A percentile compares a stretch with the other conserved stretches of the same genome.
These are phyloP conservation scores for Tylopilus vinaceipallidus DNA, from an alignment of 768 basidiomycete species.

Conservation along the genomic window DNA sequence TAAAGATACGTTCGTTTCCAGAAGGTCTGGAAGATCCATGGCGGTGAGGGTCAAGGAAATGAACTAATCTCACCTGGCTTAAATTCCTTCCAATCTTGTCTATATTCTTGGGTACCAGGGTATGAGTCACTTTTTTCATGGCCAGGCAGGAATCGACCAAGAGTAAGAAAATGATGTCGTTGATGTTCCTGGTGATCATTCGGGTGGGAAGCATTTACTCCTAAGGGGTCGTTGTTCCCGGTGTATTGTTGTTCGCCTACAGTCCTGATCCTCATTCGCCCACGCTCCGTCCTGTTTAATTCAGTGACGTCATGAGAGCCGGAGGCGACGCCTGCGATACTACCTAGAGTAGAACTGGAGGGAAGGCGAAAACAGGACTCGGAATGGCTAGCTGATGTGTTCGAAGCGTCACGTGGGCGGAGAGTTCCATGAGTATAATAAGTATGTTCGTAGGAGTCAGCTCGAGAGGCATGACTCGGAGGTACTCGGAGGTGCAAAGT, in stretches of 20 bases:
- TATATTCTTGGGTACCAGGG: constrained; percentile 40
- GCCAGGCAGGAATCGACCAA: constrained; percentile 35
- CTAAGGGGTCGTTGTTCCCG: not conserved
- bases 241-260: not conserved
- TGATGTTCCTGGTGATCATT: constrained; percentile 5
- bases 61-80: constrained; percentile 80
- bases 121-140: constrained; percentile 14
- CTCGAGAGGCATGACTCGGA: not conserved
- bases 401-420: not conserved
- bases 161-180: constrained; percentile 22
- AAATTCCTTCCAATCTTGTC: constrained; percentile 83
- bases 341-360: constrained; percentile 15
- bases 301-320: constrained; percentile 29
- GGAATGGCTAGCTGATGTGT: constrained; percentile 5
- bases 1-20: constrained; percentile 1
- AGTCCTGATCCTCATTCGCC: constrained; percentile 19
- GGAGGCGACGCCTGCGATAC: constrained; percentile 19
- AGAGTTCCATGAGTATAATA: not conserved
- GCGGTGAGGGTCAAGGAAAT: constrained; percentile 3
- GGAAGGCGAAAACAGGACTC: constrained; percentile 21
- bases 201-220: not conserved
- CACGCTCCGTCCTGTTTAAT: constrained; percentile 34
- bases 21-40: not conserved
- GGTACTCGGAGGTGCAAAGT: not conserved
- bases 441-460: constrained; percentile 5